Evolutionary conservation across 164 flowering plant genomes (phyloP).

Genomic region (Vitis rotundifolia): DNA sequence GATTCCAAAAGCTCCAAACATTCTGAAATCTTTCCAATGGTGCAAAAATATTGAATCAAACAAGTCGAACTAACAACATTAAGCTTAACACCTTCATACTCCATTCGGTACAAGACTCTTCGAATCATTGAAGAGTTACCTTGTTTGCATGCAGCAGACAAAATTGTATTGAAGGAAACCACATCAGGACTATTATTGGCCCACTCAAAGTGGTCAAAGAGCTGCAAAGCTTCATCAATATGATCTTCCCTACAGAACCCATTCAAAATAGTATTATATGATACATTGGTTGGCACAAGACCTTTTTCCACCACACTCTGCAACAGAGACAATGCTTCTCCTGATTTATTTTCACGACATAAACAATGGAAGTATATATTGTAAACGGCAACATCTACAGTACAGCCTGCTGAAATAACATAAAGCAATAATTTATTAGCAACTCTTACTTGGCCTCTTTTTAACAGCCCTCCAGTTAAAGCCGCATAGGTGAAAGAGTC

Average conservation of each 20-base stretch:
- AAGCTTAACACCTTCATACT: constrained; percentile 33
- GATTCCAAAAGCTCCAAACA: constrained; percentile 33
- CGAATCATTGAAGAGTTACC: constrained; percentile 31
- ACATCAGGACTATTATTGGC: constrained; percentile 34
- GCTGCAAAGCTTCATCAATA: constrained; percentile 36
- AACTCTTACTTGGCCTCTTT: constrained; percentile 24
- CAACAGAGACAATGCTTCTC: constrained; percentile 36
- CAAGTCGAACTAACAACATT: constrained; percentile 40
- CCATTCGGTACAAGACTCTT: constrained; percentile 39
- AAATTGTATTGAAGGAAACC: constrained; percentile 48
- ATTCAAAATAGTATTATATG: constrained; percentile 51
- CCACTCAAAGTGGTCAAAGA: constrained; percentile 40
- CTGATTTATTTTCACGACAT: constrained; percentile 27
- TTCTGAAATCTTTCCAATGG: constrained; percentile 32
- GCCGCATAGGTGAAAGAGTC: constrained; percentile 44
- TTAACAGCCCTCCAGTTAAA: constrained; percentile 49
- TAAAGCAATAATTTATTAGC: constrained; percentile 24
- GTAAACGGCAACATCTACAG: constrained; percentile 32
- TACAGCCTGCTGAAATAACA: constrained; percentile 26
- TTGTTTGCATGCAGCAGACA: constrained; percentile 53
- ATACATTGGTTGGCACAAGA: constrained; percentile 35
- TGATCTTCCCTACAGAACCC: constrained; percentile 44
- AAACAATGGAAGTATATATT: constrained; percentile 45
- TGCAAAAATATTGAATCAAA: constrained; percentile 41
- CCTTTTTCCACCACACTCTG: constrained; percentile 36